A percentile compares a stretch with the other conserved stretches of the same genome.
These are phyloP conservation scores for Phytophthora citrophthora DNA, from an alignment of 352 stramenopile species.

Conservation along the genomic window DNA sequence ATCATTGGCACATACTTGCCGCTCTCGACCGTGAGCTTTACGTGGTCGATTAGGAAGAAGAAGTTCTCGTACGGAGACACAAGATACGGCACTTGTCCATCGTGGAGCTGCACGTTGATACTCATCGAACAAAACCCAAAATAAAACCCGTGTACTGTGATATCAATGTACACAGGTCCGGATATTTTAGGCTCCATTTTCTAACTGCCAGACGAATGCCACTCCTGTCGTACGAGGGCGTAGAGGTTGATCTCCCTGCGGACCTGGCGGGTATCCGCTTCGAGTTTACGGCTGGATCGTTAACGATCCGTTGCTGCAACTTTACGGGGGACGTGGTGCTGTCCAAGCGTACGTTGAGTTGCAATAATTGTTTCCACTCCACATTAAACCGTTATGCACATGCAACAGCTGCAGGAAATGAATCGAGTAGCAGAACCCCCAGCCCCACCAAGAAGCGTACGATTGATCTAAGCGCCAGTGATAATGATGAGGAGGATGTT, in stretches of 20 bases:
- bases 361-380: background rate
- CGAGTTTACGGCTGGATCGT: constrained; percentile 55
- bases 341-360: constrained; percentile 45
- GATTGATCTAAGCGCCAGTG: constrained; percentile 44
- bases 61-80: constrained; percentile 84
- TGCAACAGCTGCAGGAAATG: constrained; percentile 17
- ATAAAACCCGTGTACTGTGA: background rate
- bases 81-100: constrained; percentile 63
- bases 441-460: constrained; percentile 58
- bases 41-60: constrained; percentile 76
- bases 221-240: constrained; percentile 77
- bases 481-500: constrained; percentile 35
- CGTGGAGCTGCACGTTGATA: constrained; percentile 78
- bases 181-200: background rate
- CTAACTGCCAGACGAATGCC: constrained; percentile 44
- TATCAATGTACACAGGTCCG: no score
- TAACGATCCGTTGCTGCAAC: constrained; percentile 75
- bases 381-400: background rate
- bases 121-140: constrained; percentile 50
- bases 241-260: constrained; percentile 75
- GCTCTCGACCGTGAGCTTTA: constrained; percentile 80
- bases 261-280: constrained; percentile 72
- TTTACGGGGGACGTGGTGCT: constrained; percentile 80
- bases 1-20: constrained; percentile 58
- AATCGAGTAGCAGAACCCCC: constrained; percentile 1